Evolutionary conservation across 2,329 filamentous ascomycete genomes (phyloP), one percentile per base, ranked within the genome.

Genomic region (Fusarium domesticum): DNA sequence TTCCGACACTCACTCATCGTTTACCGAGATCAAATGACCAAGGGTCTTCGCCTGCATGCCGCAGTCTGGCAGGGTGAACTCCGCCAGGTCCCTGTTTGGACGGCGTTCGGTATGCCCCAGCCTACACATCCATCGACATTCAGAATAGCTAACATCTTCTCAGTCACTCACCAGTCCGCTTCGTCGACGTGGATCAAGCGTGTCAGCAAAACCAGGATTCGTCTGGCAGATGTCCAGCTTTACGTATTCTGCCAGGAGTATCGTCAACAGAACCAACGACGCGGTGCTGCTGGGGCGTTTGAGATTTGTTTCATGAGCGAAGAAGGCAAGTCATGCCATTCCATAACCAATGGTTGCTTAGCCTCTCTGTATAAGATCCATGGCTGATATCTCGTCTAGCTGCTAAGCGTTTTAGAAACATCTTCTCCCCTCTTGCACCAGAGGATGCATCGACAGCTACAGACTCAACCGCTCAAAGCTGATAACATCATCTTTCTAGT

Each of bases 181-280:
- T 75, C 74, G 3, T 58, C 66, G 1, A 68, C 66, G 4, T 83
- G 78, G 79, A 61, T 83, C 17, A 67, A 70, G 20, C 74, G 71
- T 35, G 71, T 73, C 31, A 70, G 69, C 11, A 64, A 63, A 11
- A 70, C 71, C 43, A 68, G 71, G 18, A 64, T 84, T 45, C 74
- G 72, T 65, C 63, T 84, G 2, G 71, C 69, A 25, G 75, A 80
- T 47, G 60, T 84, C 14, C 72, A 79, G 44, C 71, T 78, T 0
- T 82, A 81, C 57, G 74, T 83, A 6, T 83, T 84, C 58, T 79
- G 74, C 54, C 64, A 73, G n/a, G 63, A 70, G 2, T 84, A 83
- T 52, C 70, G 71, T 6, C 72, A 78, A 48, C 69, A 73, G 42
- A 68, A 70, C 36, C 76, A 79, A 63, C 73, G 78, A 5, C 71